Percentiles rank a stretch among this genome's conserved stretches.
Evolutionary conservation across 805 yeast species (phyloP).

Genomic region (Grigorovia yakushimaensis): DNA sequence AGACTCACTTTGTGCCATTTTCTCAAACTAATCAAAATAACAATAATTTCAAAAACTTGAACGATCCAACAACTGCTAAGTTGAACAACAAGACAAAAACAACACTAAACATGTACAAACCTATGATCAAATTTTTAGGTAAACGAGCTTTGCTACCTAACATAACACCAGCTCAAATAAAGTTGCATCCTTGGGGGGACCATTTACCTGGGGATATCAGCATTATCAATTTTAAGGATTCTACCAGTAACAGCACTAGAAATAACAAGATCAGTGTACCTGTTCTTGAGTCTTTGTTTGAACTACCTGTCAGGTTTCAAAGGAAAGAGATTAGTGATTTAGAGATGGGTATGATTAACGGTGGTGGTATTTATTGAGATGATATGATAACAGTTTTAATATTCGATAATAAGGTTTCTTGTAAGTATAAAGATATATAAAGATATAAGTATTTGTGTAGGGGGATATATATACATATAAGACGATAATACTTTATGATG

Average conservation of each 20-base stretch:
- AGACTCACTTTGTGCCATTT: too few relatives aligned
- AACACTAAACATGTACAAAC: conserved; percentile 35
- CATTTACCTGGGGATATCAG: conserved; percentile 15
- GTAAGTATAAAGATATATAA: neutral
- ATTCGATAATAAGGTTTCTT: neutral
- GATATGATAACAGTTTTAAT: conserved; percentile 1
- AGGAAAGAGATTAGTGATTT: conserved; percentile 48
- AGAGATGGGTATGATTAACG: conserved; percentile 68
- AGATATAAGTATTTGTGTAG: too few relatives aligned
- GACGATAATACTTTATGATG: too few relatives aligned
- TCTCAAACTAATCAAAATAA: too few relatives aligned
- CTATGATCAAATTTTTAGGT: conserved; percentile 80
- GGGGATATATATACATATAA: too few relatives aligned
- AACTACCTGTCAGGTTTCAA: conserved; percentile 68
- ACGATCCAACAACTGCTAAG: neutral
- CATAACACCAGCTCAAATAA: conserved; percentile 9
- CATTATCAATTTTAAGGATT: neutral
- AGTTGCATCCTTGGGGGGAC: conserved; percentile 24
- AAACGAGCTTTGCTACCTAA: conserved; percentile 42
- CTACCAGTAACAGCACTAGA: neutral
- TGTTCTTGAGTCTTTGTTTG: conserved; percentile 38
- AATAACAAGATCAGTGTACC: neutral
- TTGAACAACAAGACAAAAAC: neutral
- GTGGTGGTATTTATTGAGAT: conserved; percentile 65
- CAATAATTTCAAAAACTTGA: too few relatives aligned